Base-by-base conservation (phyloP, 2,329 filamentous ascomycete genomes). In the Talaromyces islandicus region DNA sequence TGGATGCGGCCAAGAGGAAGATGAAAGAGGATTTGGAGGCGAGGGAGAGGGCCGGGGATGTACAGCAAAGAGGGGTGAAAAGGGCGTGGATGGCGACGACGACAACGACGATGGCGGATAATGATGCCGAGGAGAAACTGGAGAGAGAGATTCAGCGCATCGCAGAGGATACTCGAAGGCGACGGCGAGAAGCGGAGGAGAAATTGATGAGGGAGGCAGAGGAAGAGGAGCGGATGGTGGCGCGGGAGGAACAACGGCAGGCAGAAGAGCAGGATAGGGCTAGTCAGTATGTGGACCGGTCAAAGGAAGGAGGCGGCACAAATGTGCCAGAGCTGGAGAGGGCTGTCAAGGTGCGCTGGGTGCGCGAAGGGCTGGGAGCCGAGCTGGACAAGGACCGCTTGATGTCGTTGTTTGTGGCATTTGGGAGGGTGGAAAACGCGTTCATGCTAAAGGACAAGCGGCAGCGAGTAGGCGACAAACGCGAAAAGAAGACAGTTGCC, bases 1-100 rank as follows among this genome's bases (percentile, higher is more conserved):
- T 96, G 76, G 87, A 90, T 67, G 85, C 86, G 54, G 84, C 87
- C 73, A 81, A 89, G 66, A 81, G 89, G 70, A 83, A 85, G 66
- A 89, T 96, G 83, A 89, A 90, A 65, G 91, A 96, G 69, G 92
- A 97, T 70, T 78, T 97, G 56, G 92, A 96, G 76, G 83, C 85
- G 27, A 80, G 89, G 21, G 93, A 96, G 74, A 79, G 83, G 21
- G 79, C 78, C 17, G 79, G 76, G 1, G 76, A 75, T 35, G 55
- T 50, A 7, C 78, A 77, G 43, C 74, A 70, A 35, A 78, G 79
- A 30, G 86, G 87, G 2, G 79, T 86, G 30, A 78, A 68, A 56
- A 76, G 77, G 21, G 78, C 79, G 41, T 76, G 70, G 21, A 62
- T 64, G 32, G 60, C 61, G 25, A 59, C 56, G 43, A 19, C 52